Conservation (phyloP, 176 grass and related monocot species). For the Oryza brachyantha region DNA sequence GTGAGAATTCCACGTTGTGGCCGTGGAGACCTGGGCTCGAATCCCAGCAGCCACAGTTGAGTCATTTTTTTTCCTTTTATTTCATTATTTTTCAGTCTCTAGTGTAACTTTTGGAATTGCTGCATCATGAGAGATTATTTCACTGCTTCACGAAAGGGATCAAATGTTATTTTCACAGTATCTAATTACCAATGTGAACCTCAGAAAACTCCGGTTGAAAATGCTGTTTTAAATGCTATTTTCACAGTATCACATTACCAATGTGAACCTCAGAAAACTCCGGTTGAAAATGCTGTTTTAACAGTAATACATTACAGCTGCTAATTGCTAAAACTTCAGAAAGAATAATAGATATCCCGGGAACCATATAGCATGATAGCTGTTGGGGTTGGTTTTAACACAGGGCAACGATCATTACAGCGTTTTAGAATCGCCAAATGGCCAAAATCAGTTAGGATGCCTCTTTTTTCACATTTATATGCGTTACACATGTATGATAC, state of each 20-base stretch:
- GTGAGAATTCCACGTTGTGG: constrained; percentile 96
- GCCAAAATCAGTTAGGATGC: background rate
- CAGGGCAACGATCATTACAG: background rate
- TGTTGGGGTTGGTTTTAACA: background rate
- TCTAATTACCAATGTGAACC: no score
- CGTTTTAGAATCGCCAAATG: background rate
- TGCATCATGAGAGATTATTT: no score
- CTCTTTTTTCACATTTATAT: background rate
- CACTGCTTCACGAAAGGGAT: no score
- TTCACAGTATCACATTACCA: background rate
- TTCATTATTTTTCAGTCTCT: no score
- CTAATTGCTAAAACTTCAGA: background rate
- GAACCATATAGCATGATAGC: background rate
- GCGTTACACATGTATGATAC: constrained; percentile 9
- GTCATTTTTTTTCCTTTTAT: no score
- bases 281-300: background rate
- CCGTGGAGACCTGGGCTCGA: constrained; percentile 78
- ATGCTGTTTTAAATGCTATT: no score
- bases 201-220: no score
- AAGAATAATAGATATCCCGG: background rate
- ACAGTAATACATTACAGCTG: background rate
- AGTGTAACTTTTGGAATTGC: no score
- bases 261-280: no score
- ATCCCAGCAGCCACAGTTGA: constrained; percentile 34
- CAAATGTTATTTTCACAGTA: no score